Conservation (phyloP, 2,329 filamentous ascomycete genomes). For the Epichloe baconii region DNA sequence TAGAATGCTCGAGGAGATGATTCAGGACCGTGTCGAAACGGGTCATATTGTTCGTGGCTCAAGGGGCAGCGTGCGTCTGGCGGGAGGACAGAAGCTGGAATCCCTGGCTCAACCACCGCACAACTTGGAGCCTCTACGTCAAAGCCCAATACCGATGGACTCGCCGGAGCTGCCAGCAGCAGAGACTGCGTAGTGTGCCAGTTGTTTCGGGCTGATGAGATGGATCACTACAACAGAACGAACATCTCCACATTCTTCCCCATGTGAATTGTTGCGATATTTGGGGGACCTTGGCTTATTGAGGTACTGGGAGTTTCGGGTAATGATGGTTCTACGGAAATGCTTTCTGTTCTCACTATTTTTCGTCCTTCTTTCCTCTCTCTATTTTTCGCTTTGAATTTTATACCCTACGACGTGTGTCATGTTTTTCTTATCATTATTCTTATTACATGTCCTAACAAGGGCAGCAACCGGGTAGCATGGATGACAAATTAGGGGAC, state of each 20-base stretch:
- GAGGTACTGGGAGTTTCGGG: conserved; percentile 8
- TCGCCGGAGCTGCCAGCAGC: conserved; percentile 13
- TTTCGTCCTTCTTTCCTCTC: background rate
- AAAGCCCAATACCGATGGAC: conserved; percentile 20
- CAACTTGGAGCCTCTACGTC: conserved; percentile 26
- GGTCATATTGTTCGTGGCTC: conserved; percentile 56
- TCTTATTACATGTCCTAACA: background rate
- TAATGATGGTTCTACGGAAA: conserved; percentile 3
- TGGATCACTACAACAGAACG: background rate
- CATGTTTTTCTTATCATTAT: background rate
- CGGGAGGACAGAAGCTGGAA: conserved; percentile 30
- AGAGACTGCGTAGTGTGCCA: conserved; percentile 12
- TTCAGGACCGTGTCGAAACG: conserved; percentile 71
- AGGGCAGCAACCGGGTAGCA: background rate
- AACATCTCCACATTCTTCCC: too few species aligned
- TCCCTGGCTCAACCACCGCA: conserved; percentile 20
- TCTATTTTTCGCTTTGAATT: background rate
- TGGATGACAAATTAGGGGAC: background rate
- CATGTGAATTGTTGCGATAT: background rate
- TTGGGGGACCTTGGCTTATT: background rate
- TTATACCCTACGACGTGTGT: conserved; percentile 7
- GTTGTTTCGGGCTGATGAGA: background rate
- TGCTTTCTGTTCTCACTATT: conserved; percentile 1
- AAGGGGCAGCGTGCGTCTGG: conserved; percentile 53
- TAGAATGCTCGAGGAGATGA: conserved; percentile 90